phyloP scores from a whole-genome alignment of 164 flowering plant species.

The Annona squamosa region DNA sequence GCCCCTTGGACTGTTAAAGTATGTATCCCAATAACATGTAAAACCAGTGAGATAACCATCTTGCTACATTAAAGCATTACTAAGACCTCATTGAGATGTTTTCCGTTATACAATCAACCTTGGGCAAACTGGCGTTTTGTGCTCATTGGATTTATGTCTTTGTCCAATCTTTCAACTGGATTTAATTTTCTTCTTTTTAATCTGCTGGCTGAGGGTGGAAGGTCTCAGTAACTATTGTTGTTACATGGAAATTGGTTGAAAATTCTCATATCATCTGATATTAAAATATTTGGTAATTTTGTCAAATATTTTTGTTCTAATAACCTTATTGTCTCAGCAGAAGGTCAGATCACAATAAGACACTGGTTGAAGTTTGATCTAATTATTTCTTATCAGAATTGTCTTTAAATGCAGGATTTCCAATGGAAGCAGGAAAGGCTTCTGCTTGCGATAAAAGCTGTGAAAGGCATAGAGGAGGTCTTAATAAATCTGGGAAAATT shows the following conservation, averaged over 20 bases:
- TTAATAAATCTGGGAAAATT: conserved; percentile 17
- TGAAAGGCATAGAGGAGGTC: conserved; percentile 40
- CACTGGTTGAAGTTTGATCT: background rate
- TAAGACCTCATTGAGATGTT: no score
- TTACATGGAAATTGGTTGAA: background rate
- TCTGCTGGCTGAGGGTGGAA: background rate
- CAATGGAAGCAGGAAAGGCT: conserved; percentile 34
- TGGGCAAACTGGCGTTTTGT: no score
- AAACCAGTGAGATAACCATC: no score
- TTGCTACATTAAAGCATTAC: no score
- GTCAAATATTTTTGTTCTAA: no score
- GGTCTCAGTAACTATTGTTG: background rate
- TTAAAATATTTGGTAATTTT: no score
- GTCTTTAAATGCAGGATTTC: conserved; percentile 30
- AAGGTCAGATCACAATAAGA: background rate
- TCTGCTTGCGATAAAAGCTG: conserved; percentile 28
- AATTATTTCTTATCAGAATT: background rate
- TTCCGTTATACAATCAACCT: no score
- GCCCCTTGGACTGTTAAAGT: no score
- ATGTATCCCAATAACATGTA: no score
- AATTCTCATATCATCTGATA: background rate
- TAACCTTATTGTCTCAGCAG: background rate
- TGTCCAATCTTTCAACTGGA: no score
- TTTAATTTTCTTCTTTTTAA: background rate
- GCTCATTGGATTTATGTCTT: no score